A percentile compares a stretch with the other conserved stretches of the same genome.
Evolutionary conservation across 371 early-diverging fungal species (phyloP).

Genomic region (Chytridium lagenaria): DNA sequence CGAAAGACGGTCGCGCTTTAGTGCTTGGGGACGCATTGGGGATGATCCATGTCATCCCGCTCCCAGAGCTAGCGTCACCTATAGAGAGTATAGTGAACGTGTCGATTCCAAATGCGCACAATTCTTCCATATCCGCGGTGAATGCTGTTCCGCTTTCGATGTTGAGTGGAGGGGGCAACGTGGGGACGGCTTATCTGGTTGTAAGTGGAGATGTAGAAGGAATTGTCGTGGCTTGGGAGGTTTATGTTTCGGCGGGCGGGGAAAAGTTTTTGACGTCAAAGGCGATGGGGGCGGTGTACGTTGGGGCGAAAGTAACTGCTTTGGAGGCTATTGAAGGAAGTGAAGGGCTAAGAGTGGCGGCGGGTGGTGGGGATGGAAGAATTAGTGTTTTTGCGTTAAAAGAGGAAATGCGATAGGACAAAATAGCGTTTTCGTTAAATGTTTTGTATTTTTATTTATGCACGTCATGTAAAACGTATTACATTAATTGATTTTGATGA

Average conservation of each 20-base stretch:
- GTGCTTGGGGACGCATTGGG: neutral
- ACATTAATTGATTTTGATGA: conserved; percentile 82
- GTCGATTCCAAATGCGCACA: neutral
- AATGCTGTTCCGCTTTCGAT: neutral
- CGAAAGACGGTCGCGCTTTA: neutral
- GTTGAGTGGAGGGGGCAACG: neutral
- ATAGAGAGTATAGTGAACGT: neutral
- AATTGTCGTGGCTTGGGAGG: conserved; percentile 5
- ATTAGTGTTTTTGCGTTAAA: neutral
- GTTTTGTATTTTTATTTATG: too few species aligned
- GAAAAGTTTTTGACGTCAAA: neutral
- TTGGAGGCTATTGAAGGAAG: neutral
- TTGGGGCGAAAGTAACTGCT: neutral
- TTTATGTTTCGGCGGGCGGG: neutral
- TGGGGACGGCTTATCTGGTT: neutral
- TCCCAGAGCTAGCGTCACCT: neutral
- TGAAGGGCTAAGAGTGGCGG: neutral
- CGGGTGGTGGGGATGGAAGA: neutral
- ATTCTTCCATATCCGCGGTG: neutral
- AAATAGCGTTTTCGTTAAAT: too few species aligned
- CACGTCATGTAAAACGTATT: too few species aligned
- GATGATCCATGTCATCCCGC: neutral
- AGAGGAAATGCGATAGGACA: too few species aligned
- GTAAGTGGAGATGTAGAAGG: neutral
- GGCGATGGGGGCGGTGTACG: neutral